These are phyloP conservation scores for Rusavskia elegans DNA, from an alignment of 495 filamentous ascomycete genomes.

Conservation along the genomic window DNA sequence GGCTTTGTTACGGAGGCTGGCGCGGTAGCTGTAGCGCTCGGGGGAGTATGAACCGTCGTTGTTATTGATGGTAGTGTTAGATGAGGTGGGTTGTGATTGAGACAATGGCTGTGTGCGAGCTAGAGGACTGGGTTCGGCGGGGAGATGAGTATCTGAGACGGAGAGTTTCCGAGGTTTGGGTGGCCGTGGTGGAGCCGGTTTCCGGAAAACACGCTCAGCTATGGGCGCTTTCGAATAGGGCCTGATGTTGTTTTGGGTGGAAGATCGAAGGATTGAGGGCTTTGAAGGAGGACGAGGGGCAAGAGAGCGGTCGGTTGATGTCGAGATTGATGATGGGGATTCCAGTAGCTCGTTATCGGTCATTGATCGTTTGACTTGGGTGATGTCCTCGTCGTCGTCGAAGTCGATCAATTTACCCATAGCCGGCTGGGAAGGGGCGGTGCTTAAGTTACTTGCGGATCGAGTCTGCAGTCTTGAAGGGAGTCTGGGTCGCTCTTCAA, in stretches of 20 bases:
- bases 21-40: conserved; percentile 16
- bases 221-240: neutral
- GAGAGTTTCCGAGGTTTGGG: conserved; percentile 21
- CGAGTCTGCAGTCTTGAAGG: conserved; percentile 14
- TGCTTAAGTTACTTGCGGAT: conserved; percentile 2
- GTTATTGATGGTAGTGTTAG: neutral
- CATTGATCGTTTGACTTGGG: conserved; percentile 19
- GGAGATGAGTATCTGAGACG: conserved; percentile 9
- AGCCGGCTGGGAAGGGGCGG: conserved; percentile 17
- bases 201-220: conserved; percentile 14
- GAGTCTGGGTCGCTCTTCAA: conserved; percentile 15
- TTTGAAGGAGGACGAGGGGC: conserved; percentile 47
- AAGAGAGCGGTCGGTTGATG: conserved; percentile 16
- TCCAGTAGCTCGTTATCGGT: conserved; percentile 12
- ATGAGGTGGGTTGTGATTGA: conserved; percentile 16
- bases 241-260: conserved; percentile 6
- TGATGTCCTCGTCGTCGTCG: conserved; percentile 38
- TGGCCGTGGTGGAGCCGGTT: conserved; percentile 29
- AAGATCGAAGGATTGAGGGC: conserved; percentile 43
- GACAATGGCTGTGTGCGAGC: conserved; percentile 14
- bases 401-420: conserved; percentile 51
- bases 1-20: conserved; percentile 22
- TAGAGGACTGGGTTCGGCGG: conserved; percentile 12
- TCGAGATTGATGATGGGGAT: conserved; percentile 2
- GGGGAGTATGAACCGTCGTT: conserved; percentile 14